Base-by-base conservation (phyloP, 2,329 filamentous ascomycete species). In the Diaporthe sp. region DNA sequence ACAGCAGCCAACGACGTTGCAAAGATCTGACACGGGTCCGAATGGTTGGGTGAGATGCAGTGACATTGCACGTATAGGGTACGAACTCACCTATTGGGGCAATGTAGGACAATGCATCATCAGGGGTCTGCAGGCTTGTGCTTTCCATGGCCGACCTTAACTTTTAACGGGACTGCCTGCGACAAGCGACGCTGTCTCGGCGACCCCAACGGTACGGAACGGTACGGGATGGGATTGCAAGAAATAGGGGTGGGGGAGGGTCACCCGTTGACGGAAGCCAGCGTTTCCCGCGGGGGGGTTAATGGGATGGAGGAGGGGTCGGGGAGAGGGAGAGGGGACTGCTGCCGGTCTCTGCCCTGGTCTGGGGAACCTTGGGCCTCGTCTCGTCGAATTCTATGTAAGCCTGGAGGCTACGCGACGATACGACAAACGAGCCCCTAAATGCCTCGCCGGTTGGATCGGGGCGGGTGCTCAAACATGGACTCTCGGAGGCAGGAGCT, bases 61-160 rank as follows among this genome's bases (percentile, higher is more conserved):
- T 80, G 68, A 78, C 64, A 75, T 75, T 30, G 38, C 42, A 61
- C 33, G 72, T 68, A 71, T 71, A 61, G 68, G 68, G 66, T 61
- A 71, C 76, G 78, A 80, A 82, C 89, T 87, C 83, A 90, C 89
- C 89, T 83, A 90, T 88, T 82, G 89, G 89, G 79, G 84, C 85
- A 78, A 90, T 85, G 83, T 86, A 88, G 76, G 85, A 86, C 76
- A 84, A 83, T 78, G 83, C 83, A 83, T 85, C 84, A 81, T 81
- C 85, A 84, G 84, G 85, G 84, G 83, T 85, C 81, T 85, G 86
- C 84, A 85, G 84, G 80, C 79, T 79, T 80, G 80, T 79, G 77
- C 81, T 80, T 79, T 84, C 85, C 84, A 85, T 86, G 78, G 78
- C 81, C 77, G 79, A 73, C 78, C 75, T 22, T 47, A 64, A 64